Evolutionary conservation across 2,329 filamentous ascomycete species (phyloP).

Genomic region (Calonectria pseudoturangicola): DNA sequence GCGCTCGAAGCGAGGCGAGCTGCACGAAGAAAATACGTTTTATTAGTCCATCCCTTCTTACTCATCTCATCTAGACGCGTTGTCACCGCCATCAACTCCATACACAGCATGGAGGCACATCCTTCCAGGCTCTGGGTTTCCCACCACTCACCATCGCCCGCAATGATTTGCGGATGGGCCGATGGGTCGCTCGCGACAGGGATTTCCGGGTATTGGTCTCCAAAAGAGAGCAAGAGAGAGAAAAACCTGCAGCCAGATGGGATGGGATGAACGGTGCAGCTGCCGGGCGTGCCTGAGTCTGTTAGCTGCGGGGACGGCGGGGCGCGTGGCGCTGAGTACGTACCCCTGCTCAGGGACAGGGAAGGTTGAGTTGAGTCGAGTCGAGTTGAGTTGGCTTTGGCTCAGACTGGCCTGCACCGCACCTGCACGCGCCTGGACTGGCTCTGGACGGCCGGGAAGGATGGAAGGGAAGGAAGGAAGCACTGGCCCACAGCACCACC

Average conservation of each 20-base stretch:
- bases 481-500: conserved; percentile 29
- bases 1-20: conserved; percentile 10
- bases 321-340: conserved; percentile 42
- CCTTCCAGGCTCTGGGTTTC: conserved; percentile 31
- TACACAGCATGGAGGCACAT: conserved; percentile 18
- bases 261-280: conserved; percentile 52
- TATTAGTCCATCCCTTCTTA: conserved; percentile 27
- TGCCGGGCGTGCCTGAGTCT: conserved; percentile 37
- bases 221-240: conserved; percentile 28
- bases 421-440: too few species aligned
- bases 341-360: conserved; percentile 20
- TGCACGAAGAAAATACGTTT: conserved; percentile 4
- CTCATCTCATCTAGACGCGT: conserved; percentile 20
- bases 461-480: conserved; percentile 28
- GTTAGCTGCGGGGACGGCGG: conserved; percentile 45
- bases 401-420: too few species aligned
- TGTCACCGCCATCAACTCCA: conserved; percentile 31
- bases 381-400: not conserved
- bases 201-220: conserved; percentile 41
- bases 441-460: conserved; percentile 3
- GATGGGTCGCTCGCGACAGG: conserved; percentile 49
- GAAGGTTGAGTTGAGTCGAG: conserved; percentile 25
- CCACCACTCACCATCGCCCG: conserved; percentile 39
- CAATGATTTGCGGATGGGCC: conserved; percentile 46
- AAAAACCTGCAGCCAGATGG: conserved; percentile 30